Conservation (phyloP, 495 filamentous ascomycete species). For the Neurospora tetraspora region DNA sequence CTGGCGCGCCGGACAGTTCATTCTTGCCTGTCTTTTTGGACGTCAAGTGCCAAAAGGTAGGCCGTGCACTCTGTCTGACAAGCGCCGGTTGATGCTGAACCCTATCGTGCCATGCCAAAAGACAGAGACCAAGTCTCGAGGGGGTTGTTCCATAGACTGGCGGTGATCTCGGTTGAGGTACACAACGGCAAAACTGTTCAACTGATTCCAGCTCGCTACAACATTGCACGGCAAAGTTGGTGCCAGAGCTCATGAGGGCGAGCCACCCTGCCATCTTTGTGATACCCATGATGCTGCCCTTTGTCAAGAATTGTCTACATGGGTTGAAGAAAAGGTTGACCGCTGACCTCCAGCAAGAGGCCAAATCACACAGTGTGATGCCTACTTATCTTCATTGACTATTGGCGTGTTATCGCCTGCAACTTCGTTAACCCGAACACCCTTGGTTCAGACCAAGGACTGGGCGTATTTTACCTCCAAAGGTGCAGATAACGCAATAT, state of each 20-base stretch:
- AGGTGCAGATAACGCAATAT: background rate
- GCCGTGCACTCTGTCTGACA: background rate
- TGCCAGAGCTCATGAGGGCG: background rate
- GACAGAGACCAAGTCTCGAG: background rate
- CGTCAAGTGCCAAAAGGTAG: background rate
- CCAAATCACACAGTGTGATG: background rate
- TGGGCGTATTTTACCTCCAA: background rate
- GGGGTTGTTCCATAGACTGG: background rate
- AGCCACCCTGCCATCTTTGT: background rate
- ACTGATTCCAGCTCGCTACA: background rate
- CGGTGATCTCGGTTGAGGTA: background rate
- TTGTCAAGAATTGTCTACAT: background rate
- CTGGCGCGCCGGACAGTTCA: background rate
- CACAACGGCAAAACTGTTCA: too few relatives aligned
- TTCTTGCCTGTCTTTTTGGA: background rate
- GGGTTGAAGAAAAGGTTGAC: background rate
- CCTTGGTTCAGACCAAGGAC: background rate
- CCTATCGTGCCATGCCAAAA: background rate
- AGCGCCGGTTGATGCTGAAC: background rate
- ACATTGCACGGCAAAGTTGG: background rate
- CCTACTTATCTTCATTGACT: background rate
- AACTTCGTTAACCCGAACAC: background rate
- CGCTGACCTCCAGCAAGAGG: background rate
- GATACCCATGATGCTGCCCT: background rate
- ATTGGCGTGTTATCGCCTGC: background rate